phyloP scores from a whole-genome alignment of 179 eudicot species.

The Heliamphora pulchella region DNA sequence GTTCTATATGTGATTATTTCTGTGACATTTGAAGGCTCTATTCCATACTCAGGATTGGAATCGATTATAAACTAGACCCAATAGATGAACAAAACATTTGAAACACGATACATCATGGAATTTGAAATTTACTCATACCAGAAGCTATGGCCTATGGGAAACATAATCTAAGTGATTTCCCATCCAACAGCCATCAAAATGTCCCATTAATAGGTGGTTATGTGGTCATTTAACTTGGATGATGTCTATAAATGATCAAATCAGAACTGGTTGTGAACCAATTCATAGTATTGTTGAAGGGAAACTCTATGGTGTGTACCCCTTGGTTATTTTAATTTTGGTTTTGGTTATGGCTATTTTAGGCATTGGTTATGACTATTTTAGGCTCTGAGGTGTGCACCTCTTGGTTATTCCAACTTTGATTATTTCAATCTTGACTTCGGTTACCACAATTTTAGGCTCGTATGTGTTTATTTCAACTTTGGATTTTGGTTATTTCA shows the following conservation, averaged over 20 bases:
- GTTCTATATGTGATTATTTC: not conserved
- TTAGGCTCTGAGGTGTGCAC: no score
- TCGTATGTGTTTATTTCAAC: no score
- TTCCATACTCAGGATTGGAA: not conserved
- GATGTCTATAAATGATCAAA: not conserved
- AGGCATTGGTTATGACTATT: no score
- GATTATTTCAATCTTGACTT: no score
- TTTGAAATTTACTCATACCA: not conserved
- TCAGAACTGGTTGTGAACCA: not conserved
- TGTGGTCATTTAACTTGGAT: not conserved
- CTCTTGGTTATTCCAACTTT: no score
- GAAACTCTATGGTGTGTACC: no score
- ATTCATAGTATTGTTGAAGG: not conserved
- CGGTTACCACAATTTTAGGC: no score
- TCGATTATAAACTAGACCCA: no score
- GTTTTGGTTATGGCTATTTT: no score
- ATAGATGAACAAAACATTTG: not conserved
- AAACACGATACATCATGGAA: not conserved
- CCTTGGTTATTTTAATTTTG: no score
- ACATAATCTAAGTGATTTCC: not conserved
- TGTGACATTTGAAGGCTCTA: not conserved
- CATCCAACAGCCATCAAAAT: not conserved
- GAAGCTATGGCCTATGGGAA: no score
- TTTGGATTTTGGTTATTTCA: no score
- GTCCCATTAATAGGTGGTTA: not conserved